Evolutionary conservation across 164 flowering plant genomes (phyloP).

Genomic region (Tetrastigma voinierianum): DNA sequence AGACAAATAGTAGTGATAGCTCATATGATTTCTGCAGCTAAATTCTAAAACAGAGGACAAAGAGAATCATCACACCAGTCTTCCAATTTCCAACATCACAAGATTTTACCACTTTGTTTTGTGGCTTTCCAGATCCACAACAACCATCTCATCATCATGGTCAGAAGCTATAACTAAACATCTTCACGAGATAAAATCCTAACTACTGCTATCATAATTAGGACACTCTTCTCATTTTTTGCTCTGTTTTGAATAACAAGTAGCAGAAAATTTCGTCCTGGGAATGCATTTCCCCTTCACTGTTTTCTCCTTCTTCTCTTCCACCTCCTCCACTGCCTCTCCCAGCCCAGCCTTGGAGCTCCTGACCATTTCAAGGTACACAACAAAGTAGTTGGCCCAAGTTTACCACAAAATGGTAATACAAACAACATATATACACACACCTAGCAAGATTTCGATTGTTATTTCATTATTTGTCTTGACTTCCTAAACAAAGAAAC

Average conservation of each 20-base stretch:
- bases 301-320: conserved; percentile 17
- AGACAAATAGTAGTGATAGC: not conserved
- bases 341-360: conserved; percentile 28
- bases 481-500: too few species aligned
- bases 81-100: conserved; percentile 1
- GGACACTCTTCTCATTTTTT: conserved; percentile 9
- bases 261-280: conserved; percentile 22
- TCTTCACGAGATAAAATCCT: not conserved
- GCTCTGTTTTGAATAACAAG: conserved; percentile 12
- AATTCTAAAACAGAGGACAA: not conserved
- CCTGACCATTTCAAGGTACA: conserved; percentile 22
- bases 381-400: not conserved
- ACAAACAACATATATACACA: too few species aligned
- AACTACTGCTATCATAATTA: not conserved
- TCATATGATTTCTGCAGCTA: not conserved
- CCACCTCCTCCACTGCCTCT: conserved; percentile 23
- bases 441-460: too few species aligned
- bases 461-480: too few species aligned
- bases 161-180: not conserved
- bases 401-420: too few species aligned
- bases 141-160: not conserved
- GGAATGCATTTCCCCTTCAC: conserved; percentile 60
- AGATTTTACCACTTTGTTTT: not conserved
- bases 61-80: not conserved
- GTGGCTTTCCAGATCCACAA: not conserved